A percentile compares a stretch with the other conserved stretches of the same genome.
Evolutionary conservation across 306 rosid genomes (phyloP).

Genomic region (Acacia confusa): DNA sequence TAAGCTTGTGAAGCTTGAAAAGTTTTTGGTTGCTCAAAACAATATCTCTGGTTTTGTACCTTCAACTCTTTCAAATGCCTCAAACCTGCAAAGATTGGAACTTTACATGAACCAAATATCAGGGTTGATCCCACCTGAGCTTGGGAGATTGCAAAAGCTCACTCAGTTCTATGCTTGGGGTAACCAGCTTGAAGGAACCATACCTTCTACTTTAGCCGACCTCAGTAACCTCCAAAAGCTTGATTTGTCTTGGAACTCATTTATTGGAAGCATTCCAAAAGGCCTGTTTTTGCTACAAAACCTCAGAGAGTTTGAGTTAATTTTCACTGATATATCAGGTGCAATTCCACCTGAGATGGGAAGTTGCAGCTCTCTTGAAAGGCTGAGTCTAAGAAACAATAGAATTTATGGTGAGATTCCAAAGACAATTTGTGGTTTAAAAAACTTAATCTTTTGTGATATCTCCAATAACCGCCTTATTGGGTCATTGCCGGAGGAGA

Average conservation of each 20-base stretch:
- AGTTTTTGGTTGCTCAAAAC: slow-evolving; percentile 54
- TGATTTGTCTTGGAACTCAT: slow-evolving; percentile 56
- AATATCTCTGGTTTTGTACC: slow-evolving; percentile 61
- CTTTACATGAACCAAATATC: slow-evolving; percentile 57
- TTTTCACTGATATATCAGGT: slow-evolving; percentile 62
- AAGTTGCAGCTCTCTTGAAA: slow-evolving; percentile 51
- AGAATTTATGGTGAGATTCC: slow-evolving; percentile 56
- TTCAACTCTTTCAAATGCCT: slow-evolving; percentile 45
- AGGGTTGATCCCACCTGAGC: slow-evolving; percentile 57
- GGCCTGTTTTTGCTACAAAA: slow-evolving; percentile 60
- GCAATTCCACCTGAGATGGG: slow-evolving; percentile 57
- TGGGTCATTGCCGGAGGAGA: slow-evolving; percentile 55
- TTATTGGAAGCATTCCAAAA: slow-evolving; percentile 56
- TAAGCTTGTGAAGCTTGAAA: slow-evolving; percentile 42
- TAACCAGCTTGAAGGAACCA: slow-evolving; percentile 67
- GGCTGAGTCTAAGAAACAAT: slow-evolving; percentile 50
- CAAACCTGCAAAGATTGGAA: slow-evolving; percentile 47
- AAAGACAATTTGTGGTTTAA: slow-evolving; percentile 40
- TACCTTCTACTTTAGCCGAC: slow-evolving; percentile 48
- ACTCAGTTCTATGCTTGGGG: slow-evolving; percentile 54
- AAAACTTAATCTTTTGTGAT: slow-evolving; percentile 52
- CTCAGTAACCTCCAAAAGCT: slow-evolving; percentile 45
- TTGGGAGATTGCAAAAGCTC: slow-evolving; percentile 49
- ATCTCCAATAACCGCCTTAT: slow-evolving; percentile 47
- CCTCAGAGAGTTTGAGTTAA: slow-evolving; percentile 50